Evolutionary conservation across 495 filamentous ascomycete genomes (phyloP).

Genomic region (Daldinia decipiens): DNA sequence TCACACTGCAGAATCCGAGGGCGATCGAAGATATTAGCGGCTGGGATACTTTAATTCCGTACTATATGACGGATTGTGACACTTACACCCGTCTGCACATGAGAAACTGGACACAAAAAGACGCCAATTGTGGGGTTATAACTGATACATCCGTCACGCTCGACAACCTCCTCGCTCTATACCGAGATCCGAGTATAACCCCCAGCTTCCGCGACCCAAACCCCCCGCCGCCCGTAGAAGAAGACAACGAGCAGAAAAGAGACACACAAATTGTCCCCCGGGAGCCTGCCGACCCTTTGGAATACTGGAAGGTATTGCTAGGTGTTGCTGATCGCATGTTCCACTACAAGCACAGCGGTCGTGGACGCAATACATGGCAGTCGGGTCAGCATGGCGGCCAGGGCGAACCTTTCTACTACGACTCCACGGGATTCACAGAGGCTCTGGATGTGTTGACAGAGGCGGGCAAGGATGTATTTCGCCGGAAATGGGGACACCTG

Average conservation of each 20-base stretch:
- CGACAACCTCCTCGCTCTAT: constrained; percentile 59
- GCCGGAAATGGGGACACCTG: constrained; percentile 67
- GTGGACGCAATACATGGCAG: constrained; percentile 70
- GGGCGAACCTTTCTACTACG: constrained; percentile 70
- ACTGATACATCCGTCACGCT: constrained; percentile 62
- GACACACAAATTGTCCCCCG: background rate
- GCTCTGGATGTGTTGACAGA: constrained; percentile 65
- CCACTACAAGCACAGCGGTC: constrained; percentile 55
- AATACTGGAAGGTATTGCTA: constrained; percentile 47
- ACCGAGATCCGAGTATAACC: constrained; percentile 52
- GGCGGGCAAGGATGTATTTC: constrained; percentile 61
- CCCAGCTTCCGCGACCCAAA: constrained; percentile 56
- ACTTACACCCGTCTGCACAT: constrained; percentile 64
- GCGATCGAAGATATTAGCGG: constrained; percentile 65
- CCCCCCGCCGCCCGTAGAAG: constrained; percentile 43
- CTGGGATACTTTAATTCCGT: constrained; percentile 70
- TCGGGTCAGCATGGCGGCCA: constrained; percentile 64
- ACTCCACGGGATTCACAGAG: constrained; percentile 62
- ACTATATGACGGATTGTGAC: constrained; percentile 70
- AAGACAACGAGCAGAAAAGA: constrained; percentile 30
- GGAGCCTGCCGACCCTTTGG: constrained; percentile 38
- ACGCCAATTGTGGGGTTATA: constrained; percentile 59
- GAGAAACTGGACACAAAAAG: constrained; percentile 60
- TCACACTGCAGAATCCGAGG: constrained; percentile 66
- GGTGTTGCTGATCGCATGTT: constrained; percentile 49